Evolutionary conservation across 805 yeast genomes (phyloP).

Genomic region (Citeromyces matritensis): DNA sequence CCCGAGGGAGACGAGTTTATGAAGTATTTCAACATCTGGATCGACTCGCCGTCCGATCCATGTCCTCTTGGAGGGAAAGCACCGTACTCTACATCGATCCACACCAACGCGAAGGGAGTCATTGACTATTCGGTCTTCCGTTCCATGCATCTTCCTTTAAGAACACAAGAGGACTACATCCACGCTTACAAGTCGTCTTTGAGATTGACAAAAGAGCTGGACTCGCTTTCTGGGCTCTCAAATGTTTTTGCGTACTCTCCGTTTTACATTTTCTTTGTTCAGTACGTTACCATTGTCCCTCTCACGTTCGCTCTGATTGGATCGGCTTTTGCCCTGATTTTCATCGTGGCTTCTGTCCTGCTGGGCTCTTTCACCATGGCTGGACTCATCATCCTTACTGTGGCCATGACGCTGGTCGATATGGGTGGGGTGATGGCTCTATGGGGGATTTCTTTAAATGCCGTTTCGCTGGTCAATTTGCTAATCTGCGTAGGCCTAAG

Average conservation of each 20-base stretch:
- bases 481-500: slow-evolving; percentile 89
- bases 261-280: slow-evolving; percentile 86
- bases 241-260: slow-evolving; percentile 84
- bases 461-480: slow-evolving; percentile 78
- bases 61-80: slow-evolving; percentile 96
- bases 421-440: slow-evolving; percentile 72
- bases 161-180: slow-evolving; percentile 77
- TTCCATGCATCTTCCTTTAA: slow-evolving; percentile 62
- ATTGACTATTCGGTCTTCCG: slow-evolving; percentile 59
- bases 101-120: slow-evolving; percentile 18
- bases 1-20: slow-evolving; percentile 63
- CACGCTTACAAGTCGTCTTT: slow-evolving; percentile 60
- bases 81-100: slow-evolving; percentile 57
- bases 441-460: slow-evolving; percentile 70
- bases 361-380: slow-evolving; percentile 60
- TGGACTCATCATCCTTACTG: slow-evolving; percentile 35
- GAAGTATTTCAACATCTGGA: slow-evolving; percentile 68
- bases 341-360: slow-evolving; percentile 34
- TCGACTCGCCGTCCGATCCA: slow-evolving; percentile 64
- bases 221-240: slow-evolving; percentile 17
- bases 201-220: slow-evolving; percentile 45
- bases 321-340: slow-evolving; percentile 33
- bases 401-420: slow-evolving; percentile 48
- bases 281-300: slow-evolving; percentile 53
- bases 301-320: slow-evolving; percentile 39